phyloP scores from a whole-genome alignment of 495 filamentous ascomycete species.

The Penicillium paxilli region DNA sequence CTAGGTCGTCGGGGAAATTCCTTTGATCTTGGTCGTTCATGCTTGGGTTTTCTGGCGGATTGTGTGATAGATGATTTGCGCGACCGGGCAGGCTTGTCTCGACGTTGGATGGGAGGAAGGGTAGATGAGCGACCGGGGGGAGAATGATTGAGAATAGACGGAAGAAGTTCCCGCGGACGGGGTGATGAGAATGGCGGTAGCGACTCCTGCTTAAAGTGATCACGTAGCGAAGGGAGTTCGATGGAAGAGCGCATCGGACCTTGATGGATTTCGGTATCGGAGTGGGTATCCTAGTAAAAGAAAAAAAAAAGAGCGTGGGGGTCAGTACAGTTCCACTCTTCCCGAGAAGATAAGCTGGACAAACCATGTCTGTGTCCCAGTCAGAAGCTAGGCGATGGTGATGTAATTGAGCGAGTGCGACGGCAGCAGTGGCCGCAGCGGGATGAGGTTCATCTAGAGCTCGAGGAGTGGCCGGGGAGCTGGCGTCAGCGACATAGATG shows the following conservation, averaged over 20 bases:
- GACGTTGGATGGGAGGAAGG: slow-evolving; percentile 74
- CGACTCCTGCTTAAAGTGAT: slow-evolving; percentile 71
- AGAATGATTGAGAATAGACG: slow-evolving; percentile 76
- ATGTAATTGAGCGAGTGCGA: slow-evolving; percentile 85
- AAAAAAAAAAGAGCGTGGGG: slow-evolving; percentile 6
- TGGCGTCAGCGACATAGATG: slow-evolving; percentile 64
- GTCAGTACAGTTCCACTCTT: too few relatives aligned
- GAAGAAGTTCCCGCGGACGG: slow-evolving; percentile 70
- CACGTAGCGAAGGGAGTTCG: slow-evolving; percentile 71
- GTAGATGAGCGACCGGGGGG: slow-evolving; percentile 86
- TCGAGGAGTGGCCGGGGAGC: slow-evolving; percentile 70
- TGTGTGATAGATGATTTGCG: slow-evolving; percentile 84
- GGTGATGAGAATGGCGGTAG: slow-evolving; percentile 61
- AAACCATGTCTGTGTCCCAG: slow-evolving; percentile 83
- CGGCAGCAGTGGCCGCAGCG: slow-evolving; percentile 75
- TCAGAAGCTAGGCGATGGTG: slow-evolving; percentile 76
- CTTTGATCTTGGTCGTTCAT: slow-evolving; percentile 75
- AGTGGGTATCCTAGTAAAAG: slow-evolving; percentile 69
- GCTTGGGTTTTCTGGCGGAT: slow-evolving; percentile 67
- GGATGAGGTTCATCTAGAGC: slow-evolving; percentile 70
- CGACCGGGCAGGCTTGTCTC: slow-evolving; percentile 62
- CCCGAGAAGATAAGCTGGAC: slow-evolving; percentile 22
- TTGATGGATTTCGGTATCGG: slow-evolving; percentile 66
- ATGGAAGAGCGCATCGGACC: slow-evolving; percentile 60
- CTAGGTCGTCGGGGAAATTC: slow-evolving; percentile 65